Base-by-base conservation (phyloP, 2,329 filamentous ascomycete genomes). In the Cordyceps cateniannulata region DNA sequence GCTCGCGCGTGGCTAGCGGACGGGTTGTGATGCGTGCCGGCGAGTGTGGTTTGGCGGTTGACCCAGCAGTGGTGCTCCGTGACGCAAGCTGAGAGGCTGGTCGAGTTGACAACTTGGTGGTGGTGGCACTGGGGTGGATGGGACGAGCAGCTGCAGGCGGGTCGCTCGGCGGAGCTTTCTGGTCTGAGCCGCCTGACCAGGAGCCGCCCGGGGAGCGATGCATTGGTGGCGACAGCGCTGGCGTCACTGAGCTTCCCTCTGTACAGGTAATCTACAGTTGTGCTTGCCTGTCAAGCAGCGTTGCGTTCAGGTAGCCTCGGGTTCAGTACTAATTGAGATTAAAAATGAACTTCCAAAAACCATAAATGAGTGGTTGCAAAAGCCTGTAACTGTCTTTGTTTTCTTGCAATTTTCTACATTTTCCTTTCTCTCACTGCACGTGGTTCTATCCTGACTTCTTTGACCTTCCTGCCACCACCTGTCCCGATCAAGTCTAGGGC, bases 61-160 rank as follows among this genome's bases (percentile, higher is more conserved):
- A 42, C 44, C 25, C 53, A n/a, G 52, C 12, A 25, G 45, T 47
- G 52, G 32, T 61, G 45, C 50, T 61, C 52, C 45, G 59, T 61
- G 59, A 61, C 59, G 59, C 59, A 61, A 61, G 59, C 52, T 61
- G 59, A 61, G 59, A 61, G 59, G 52, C 59, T 61, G 52, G 59
- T 50, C 40, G 38, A 32, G 40, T 44, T 47, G 49, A 22, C 38
- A 47, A 27, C 42, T 44, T 14, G 40, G 35, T 53, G 38, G 35
- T 53, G 38, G 32, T 12, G 32, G 32, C 32, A 35, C 32, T 35
- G 32, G n/a, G 32, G 48, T 35, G 49, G 58, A 38, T 53, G 49
- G 49, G 49, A 48, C 20, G 49, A 48, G 27, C 6, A 20, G 40
- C 5, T 27, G 49, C 5, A 38, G 50, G 58, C 57, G 48, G 57